Evolutionary conservation across 2,329 filamentous ascomycete species (phyloP).

Genomic region (Xylaria digitata): DNA sequence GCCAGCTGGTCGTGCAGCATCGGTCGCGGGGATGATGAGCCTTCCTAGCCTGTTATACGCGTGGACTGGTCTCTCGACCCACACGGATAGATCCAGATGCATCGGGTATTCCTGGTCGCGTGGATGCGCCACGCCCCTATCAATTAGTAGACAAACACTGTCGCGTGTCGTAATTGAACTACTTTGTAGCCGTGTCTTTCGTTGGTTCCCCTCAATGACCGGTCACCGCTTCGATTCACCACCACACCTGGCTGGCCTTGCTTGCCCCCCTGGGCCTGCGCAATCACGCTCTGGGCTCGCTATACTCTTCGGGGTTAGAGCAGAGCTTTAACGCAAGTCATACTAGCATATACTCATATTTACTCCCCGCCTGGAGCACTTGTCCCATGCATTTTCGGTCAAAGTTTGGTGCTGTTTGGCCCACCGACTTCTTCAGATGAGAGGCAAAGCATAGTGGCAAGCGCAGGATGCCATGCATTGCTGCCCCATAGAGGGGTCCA

Average conservation of each 20-base stretch:
- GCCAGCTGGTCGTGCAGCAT: slow-evolving; percentile 42
- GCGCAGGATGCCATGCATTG: slow-evolving; percentile 39
- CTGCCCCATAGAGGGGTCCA: slow-evolving; percentile 40
- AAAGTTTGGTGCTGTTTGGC: slow-evolving; percentile 14
- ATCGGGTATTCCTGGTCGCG: slow-evolving; percentile 34
- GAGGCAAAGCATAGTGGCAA: slow-evolving; percentile 10
- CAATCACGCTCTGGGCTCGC: slow-evolving; percentile 6
- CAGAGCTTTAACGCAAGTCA: slow-evolving; percentile 33
- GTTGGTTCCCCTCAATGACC: slow-evolving; percentile 20
- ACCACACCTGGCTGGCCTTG: slow-evolving; percentile 28
- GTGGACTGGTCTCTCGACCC: slow-evolving; percentile 31
- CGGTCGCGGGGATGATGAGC: slow-evolving; percentile 31
- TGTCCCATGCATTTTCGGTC: slow-evolving; percentile 21
- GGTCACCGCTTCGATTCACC: slow-evolving; percentile 37
- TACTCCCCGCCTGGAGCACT: slow-evolving; percentile 14
- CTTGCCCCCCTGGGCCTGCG: slow-evolving; percentile 17
- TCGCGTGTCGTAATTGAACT: slow-evolving; percentile 13
- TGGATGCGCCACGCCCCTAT: slow-evolving; percentile 33
- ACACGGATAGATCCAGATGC: slow-evolving; percentile 40
- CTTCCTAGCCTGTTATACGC: slow-evolving; percentile 36
- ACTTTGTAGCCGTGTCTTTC: slow-evolving; percentile 12
- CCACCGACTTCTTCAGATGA: slow-evolving; percentile 25
- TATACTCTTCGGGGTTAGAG: slow-evolving; percentile 33
- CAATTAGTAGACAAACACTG: slow-evolving; percentile 24
- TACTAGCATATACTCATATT: slow-evolving; percentile 33